Conservation (phyloP, 345 rosid genomes). For the Eucalyptus tenuipes region DNA sequence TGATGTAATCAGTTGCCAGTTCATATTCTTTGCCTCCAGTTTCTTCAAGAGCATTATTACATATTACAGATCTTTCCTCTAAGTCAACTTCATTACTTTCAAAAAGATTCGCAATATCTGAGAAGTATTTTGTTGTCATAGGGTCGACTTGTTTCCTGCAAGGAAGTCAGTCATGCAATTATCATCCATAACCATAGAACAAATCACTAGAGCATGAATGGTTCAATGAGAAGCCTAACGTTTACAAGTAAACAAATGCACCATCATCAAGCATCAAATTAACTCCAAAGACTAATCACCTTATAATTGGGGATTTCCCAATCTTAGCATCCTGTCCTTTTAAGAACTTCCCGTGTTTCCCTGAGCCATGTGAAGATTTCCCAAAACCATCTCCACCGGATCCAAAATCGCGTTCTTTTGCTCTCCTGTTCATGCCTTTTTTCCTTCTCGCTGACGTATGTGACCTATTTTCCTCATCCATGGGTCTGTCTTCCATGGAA, state of each 20-base stretch:
- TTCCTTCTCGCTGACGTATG: conserved; percentile 23
- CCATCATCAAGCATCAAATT: neutral
- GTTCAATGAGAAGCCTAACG: neutral
- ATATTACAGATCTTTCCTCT: conserved; percentile 63
- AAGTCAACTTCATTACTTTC: conserved; percentile 65
- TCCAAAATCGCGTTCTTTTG: conserved; percentile 31
- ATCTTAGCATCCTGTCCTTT: conserved; percentile 31
- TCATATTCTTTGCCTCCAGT: conserved; percentile 74
- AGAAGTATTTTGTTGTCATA: conserved; percentile 61
- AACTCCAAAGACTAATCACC: conserved; percentile 11
- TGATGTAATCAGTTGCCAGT: conserved; percentile 80
- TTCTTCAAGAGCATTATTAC: conserved; percentile 82
- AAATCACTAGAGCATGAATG: neutral
- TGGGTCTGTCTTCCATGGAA: conserved; percentile 15
- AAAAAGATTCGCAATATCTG: conserved; percentile 71
- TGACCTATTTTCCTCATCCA: conserved; percentile 40
- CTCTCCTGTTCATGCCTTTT: conserved; percentile 36
- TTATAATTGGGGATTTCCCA: conserved; percentile 33
- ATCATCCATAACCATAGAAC: neutral
- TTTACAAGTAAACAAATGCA: neutral
- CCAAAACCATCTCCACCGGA: conserved; percentile 24
- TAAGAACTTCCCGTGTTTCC: conserved; percentile 1
- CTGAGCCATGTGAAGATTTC: conserved; percentile 14
- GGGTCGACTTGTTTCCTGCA: conserved; percentile 87
- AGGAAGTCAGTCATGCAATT: neutral